Percentiles rank a stretch among this genome's conserved stretches.
Conservation (phyloP, 768 basidiomycete genomes). For the Chalciporus chontae region DNA sequence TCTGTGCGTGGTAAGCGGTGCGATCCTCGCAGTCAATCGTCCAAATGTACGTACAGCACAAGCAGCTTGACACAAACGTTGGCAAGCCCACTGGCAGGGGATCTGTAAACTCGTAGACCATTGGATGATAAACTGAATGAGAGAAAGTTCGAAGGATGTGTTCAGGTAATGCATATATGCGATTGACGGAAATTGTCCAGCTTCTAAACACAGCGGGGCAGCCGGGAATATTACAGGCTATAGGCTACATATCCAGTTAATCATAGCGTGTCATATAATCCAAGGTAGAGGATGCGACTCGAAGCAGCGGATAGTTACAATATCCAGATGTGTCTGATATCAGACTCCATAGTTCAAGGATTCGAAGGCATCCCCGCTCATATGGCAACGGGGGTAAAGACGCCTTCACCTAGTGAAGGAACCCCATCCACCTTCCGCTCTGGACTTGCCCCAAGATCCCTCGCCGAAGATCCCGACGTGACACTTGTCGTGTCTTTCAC, state of each 20-base stretch:
- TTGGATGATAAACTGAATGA: not conserved
- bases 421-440: conserved; percentile 23
- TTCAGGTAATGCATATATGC: not conserved
- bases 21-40: conserved; percentile 11
- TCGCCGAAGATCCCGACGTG: conserved; percentile 23
- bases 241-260: conserved; percentile 22
- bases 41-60: conserved; percentile 1
- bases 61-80: not conserved
- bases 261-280: conserved; percentile 7
- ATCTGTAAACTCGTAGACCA: not conserved
- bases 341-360: conserved; percentile 8
- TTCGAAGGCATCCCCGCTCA: conserved; percentile 23
- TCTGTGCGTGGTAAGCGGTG: not conserved
- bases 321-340: conserved; percentile 15
- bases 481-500: conserved; percentile 31
- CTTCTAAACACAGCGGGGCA: conserved; percentile 13
- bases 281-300: not conserved
- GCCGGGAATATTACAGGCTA: conserved; percentile 25
- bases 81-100: not conserved
- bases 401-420: conserved; percentile 10
- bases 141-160: not conserved
- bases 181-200: conserved; percentile 18
- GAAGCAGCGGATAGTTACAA: conserved; percentile 8
- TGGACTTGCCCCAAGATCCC: conserved; percentile 27
- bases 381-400: conserved; percentile 27